A percentile compares a stretch with the other conserved stretches of the same genome.
phyloP scores from a whole-genome alignment of 116 monocot species.

The Phalaenopsis hybrid region DNA sequence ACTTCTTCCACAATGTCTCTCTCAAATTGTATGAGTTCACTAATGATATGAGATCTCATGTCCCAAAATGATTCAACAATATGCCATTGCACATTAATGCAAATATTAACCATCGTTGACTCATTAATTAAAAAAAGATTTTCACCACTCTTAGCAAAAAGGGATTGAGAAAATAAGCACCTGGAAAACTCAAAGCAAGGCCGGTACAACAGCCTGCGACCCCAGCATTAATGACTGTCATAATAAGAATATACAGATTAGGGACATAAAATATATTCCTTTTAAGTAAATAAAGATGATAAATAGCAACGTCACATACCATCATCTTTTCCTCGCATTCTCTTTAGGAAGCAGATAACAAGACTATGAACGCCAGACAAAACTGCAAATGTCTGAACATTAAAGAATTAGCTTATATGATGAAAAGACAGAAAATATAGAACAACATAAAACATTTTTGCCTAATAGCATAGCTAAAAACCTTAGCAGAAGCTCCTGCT shows the following conservation, averaged over 20 bases:
- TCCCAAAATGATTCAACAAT: too few species aligned
- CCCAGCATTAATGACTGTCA: slow-evolving; percentile 82
- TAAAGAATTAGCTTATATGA: not conserved
- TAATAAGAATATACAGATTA: slow-evolving; percentile 6
- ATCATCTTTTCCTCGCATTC: slow-evolving; percentile 89
- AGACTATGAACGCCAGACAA: slow-evolving; percentile 93
- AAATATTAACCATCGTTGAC: not conserved
- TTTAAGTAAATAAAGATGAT: not conserved
- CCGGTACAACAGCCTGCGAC: slow-evolving; percentile 97
- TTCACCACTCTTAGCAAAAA: not conserved
- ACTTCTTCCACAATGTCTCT: too few species aligned
- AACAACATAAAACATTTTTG: not conserved
- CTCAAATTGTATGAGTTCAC: too few species aligned
- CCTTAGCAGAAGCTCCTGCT: slow-evolving; percentile 61
- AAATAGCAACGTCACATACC: slow-evolving; percentile 30
- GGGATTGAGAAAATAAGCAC: slow-evolving; percentile 17
- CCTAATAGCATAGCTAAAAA: slow-evolving; percentile 12
- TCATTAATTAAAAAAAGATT: not conserved
- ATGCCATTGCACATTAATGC: not conserved
- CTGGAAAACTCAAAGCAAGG: slow-evolving; percentile 90
- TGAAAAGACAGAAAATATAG: not conserved
- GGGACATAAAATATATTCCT: not conserved
- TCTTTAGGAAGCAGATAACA: slow-evolving; percentile 75
- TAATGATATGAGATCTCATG: too few species aligned
- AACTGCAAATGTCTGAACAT: slow-evolving; percentile 79